phyloP scores from a whole-genome alignment of 441 rosid genomes.

The Viola pubescens region DNA sequence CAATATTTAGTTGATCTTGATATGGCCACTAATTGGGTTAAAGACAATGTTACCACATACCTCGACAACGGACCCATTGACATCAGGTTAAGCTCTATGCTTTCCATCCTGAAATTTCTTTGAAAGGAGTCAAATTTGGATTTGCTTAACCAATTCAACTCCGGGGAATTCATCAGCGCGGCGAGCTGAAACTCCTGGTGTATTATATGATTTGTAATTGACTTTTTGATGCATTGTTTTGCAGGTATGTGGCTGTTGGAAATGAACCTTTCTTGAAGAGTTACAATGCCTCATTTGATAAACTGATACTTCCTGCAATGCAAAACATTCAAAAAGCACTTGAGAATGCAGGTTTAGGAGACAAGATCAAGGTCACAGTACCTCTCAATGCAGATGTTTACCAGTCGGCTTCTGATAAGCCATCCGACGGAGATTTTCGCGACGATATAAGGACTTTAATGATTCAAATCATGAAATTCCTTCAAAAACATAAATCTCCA shows the following conservation, averaged over 20 bases:
- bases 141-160: no score
- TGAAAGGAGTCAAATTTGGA: no score
- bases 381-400: conserved; percentile 85
- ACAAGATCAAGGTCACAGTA: conserved; percentile 50
- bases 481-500: conserved; percentile 39
- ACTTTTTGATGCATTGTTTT: neutral
- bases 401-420: conserved; percentile 36
- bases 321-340: conserved; percentile 68
- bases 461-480: conserved; percentile 36
- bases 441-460: conserved; percentile 37
- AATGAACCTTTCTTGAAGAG: conserved; percentile 73
- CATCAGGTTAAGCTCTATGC: conserved; percentile 38
- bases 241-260: conserved; percentile 85
- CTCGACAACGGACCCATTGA: conserved; percentile 45
- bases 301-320: conserved; percentile 52
- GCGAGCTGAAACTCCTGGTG: neutral
- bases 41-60: conserved; percentile 47
- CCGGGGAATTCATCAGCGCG: no score
- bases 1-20: conserved; percentile 25
- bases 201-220: neutral
- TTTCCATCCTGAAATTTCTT: neutral
- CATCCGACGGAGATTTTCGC: conserved; percentile 62
- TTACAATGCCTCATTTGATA: conserved; percentile 45
- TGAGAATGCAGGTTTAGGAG: conserved; percentile 42
- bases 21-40: conserved; percentile 66